These are phyloP conservation scores for Irpex sp. DNA, from an alignment of 1,284 basidiomycete genomes.

Conservation along the genomic window DNA sequence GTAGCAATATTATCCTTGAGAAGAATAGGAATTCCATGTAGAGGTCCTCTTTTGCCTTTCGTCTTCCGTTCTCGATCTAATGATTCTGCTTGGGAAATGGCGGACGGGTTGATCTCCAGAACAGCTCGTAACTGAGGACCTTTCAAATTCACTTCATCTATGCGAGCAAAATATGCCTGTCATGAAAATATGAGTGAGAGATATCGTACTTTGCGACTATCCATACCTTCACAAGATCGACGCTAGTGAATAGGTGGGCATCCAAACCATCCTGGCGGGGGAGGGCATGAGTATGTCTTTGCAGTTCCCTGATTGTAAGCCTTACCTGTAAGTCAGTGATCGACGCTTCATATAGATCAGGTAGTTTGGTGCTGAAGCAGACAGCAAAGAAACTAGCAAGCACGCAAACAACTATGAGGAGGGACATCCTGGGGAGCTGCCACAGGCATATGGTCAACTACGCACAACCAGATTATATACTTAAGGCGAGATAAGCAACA, in stretches of 20 bases:
- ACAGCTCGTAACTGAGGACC: slow-evolving; percentile 60
- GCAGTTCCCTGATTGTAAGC: slow-evolving; percentile 18
- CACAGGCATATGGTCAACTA: neutral
- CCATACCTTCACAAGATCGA: slow-evolving; percentile 59
- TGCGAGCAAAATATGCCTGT: slow-evolving; percentile 63
- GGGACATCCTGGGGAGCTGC: neutral
- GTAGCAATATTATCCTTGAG: slow-evolving; percentile 62
- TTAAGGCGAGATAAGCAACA: neutral
- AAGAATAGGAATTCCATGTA: slow-evolving; percentile 71
- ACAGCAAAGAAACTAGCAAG: neutral
- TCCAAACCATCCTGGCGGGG: slow-evolving; percentile 25
- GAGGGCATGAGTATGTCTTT: neutral
- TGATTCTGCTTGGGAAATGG: slow-evolving; percentile 47
- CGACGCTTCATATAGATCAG: slow-evolving; percentile 64
- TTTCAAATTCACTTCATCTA: slow-evolving; percentile 67
- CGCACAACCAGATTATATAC: neutral
- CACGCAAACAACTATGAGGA: neutral
- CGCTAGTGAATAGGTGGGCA: slow-evolving; percentile 53
- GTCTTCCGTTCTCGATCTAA: slow-evolving; percentile 51
- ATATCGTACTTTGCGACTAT: neutral
- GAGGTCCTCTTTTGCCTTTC: slow-evolving; percentile 43
- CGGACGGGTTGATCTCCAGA: slow-evolving; percentile 60
- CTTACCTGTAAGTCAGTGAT: slow-evolving; percentile 54
- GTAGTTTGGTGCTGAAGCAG: slow-evolving; percentile 23
- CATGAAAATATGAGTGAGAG: neutral